phyloP scores from a whole-genome alignment of 1,284 basidiomycete species.

The Omphalotus olearius region DNA sequence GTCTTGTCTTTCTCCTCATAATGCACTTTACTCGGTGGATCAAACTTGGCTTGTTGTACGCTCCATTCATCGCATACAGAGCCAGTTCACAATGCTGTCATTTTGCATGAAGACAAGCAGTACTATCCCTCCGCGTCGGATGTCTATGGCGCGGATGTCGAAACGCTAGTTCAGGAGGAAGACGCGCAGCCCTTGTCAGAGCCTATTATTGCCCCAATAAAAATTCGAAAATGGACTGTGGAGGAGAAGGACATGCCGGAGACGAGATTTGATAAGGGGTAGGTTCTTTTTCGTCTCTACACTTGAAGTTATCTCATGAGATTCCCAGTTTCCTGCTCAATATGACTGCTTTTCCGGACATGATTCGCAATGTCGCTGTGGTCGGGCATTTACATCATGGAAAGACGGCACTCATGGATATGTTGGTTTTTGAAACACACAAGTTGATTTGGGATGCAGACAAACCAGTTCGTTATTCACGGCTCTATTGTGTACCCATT shows the following conservation, averaged over 20 bases:
- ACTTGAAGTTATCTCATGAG: slow-evolving; percentile 13
- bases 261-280: slow-evolving; percentile 93
- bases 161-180: slow-evolving; percentile 97
- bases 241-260: slow-evolving; percentile 92
- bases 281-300: slow-evolving; percentile 26
- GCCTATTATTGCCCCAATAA: slow-evolving; percentile 94
- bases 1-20: neutral
- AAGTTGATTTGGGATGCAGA: slow-evolving; percentile 92
- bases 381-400: slow-evolving; percentile 97
- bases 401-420: slow-evolving; percentile 95
- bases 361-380: slow-evolving; percentile 93
- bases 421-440: slow-evolving; percentile 97
- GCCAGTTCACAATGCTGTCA: slow-evolving; percentile 78
- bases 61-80: slow-evolving; percentile 34
- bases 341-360: slow-evolving; percentile 89
- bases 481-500: slow-evolving; percentile 5
- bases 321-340: slow-evolving; percentile 81
- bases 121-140: slow-evolving; percentile 95
- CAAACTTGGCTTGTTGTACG: slow-evolving; percentile 1
- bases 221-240: slow-evolving; percentile 87
- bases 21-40: slow-evolving; percentile 11
- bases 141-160: slow-evolving; percentile 91
- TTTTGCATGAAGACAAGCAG: slow-evolving; percentile 97
- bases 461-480: slow-evolving; percentile 56
- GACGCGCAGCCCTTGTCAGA: slow-evolving; percentile 94